Conservation (phyloP, 2,329 filamentous ascomycete genomes). For the Penicillium glabrum region DNA sequence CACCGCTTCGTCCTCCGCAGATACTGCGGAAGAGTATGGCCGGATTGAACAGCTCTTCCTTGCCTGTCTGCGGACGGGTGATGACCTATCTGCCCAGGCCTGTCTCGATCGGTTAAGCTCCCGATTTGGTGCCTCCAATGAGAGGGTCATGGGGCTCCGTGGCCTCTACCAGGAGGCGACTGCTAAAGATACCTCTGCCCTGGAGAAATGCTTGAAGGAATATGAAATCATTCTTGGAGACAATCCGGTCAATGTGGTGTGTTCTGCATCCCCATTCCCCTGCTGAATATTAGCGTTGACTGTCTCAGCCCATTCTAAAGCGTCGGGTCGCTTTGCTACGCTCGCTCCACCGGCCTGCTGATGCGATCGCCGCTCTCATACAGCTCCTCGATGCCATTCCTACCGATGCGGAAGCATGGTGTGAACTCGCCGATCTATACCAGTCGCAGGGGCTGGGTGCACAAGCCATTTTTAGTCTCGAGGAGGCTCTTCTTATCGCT, state of each 20-base stretch:
- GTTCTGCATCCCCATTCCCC: slow-evolving; percentile 32
- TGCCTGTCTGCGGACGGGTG: slow-evolving; percentile 78
- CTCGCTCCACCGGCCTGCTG: slow-evolving; percentile 66
- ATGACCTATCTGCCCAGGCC: slow-evolving; percentile 73
- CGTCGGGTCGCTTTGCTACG: slow-evolving; percentile 76
- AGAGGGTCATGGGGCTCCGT: slow-evolving; percentile 78
- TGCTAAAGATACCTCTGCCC: slow-evolving; percentile 63
- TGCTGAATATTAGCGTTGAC: slow-evolving; percentile 27
- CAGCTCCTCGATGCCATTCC: slow-evolving; percentile 78
- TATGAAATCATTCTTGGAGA: slow-evolving; percentile 75
- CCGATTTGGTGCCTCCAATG: slow-evolving; percentile 81
- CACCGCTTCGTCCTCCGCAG: slow-evolving; percentile 54
- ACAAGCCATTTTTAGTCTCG: slow-evolving; percentile 83
- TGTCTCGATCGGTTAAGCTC: slow-evolving; percentile 73
- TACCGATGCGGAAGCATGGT: slow-evolving; percentile 90
- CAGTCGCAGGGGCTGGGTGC: slow-evolving; percentile 72
- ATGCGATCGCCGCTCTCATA: slow-evolving; percentile 73
- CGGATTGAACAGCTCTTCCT: slow-evolving; percentile 84
- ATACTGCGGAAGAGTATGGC: slow-evolving; percentile 79
- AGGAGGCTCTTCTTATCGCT: slow-evolving; percentile 82
- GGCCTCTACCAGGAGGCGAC: slow-evolving; percentile 84
- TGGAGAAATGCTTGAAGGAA: slow-evolving; percentile 70
- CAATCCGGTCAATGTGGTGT: slow-evolving; percentile 76
- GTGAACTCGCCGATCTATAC: slow-evolving; percentile 87
- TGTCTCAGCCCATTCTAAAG: slow-evolving; percentile 73